Evolutionary conservation across 306 rosid genomes (phyloP), one percentile per base, ranked within the genome.

Genomic region (Alnus rubra): DNA sequence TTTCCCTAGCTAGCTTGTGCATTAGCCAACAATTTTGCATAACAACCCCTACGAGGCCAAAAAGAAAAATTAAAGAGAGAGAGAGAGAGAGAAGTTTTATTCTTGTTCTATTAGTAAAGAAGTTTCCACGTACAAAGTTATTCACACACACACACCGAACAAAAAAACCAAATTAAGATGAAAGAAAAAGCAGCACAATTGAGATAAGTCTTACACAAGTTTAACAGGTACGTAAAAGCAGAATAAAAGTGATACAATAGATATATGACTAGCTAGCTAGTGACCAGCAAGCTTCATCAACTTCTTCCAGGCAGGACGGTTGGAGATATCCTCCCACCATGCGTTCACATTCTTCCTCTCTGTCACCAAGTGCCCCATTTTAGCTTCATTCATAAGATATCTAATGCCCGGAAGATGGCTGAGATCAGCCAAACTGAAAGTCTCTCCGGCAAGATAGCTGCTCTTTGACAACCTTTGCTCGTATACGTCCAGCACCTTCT

Each of bases 241-340:
- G 67, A 23, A 23, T 23, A 23, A 23, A 23, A 23, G 28, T 23
- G 28, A 23, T 23, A 23, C 28, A 23, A 23, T 23, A 23, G 28
- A 23, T 23, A 23, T 23, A 23, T 23, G 28, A 23, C 28, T 23
- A 23, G 28, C 28, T 23, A 23, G 28, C 72, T 63, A 63, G 45
- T 4, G 67, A 49, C 60, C 50, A 77, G 44, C 83, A 60, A 90
- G 62, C 2, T 76, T 71, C 83, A 75, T 85, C 4, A 90, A 60
- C 62, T 90, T 90, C 84, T 84, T 89, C 96, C 97, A 92, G 16
- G 96, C 74, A 10, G 90, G 89, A 74, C 96, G 78, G 55, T 28
- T 69, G 3, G 96, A 90, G 47, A 92, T 90, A 2, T 80, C 45
- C 7, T 85, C 62, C 97, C 96, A 90, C 97, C 97, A 90, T 19